Base-by-base conservation (phyloP, 495 filamentous ascomycete genomes). In the Trichoderma erinaceum region DNA sequence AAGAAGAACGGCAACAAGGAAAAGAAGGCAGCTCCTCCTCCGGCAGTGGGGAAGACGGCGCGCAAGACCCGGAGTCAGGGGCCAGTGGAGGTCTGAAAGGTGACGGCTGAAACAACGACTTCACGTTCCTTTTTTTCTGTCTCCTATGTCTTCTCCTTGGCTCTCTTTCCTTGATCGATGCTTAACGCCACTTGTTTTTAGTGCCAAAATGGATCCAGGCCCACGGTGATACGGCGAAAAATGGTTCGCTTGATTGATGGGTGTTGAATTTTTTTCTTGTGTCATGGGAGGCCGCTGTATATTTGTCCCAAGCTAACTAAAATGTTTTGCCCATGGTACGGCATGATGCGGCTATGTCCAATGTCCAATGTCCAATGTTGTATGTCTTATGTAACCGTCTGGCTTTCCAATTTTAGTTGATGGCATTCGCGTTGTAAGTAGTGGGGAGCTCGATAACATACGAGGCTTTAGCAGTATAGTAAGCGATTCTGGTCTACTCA, bases 31-130 rank as follows among this genome's bases (percentile, higher is more conserved):
- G 38, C 70, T 11, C 35, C 8, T 38, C 66, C 75, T 38, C 66
- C 75, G 0, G 65, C 76, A 13, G 76, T 78, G 10, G 79, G 81
- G 0, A 74, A 70, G 52, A 79, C 81, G 0, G 68, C 68, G 64
- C 73, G 80, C 38, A 80, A 78, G 72, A 83, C 80, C 12, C 73
- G 80, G 66, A 81, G 80, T 64, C 81, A 83, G 70, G 80, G 80
- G 0, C 74, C 76, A 4, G 65, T 61, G 25, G 56, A 61, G 56
- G 25, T 35, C 29, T 61, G 13, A 61, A 10, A 29, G n/a, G n/a
- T 21, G 23, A 13, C 8, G 48, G 48, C 25, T 29, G 29, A 61
- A 56, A 56, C 8, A 25, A 25, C 50, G 18, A 56, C 21, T 56
- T 23, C 27, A 23, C 27, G 29, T 61, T 11, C 56, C 12, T 61